These are phyloP conservation scores for Naegleria fowleri DNA, from an alignment of 208 protist genomes.

Conservation along the genomic window DNA sequence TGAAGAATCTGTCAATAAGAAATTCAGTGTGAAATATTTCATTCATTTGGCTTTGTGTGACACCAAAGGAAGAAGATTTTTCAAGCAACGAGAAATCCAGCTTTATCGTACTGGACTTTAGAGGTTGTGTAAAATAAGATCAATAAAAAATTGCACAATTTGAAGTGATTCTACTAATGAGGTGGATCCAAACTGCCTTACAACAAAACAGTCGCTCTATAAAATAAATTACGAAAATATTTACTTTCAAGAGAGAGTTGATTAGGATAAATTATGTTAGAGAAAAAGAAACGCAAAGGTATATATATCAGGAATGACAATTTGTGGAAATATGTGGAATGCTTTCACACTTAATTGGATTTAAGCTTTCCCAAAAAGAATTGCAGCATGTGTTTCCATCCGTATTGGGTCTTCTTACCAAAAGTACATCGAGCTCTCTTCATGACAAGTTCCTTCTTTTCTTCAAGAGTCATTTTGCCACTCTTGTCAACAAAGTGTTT, in stretches of 20 bases:
- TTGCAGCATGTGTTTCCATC: neutral
- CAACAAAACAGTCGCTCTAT: too few relatives aligned
- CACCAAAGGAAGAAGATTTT: constrained; percentile 8
- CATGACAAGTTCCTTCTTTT: constrained; percentile 32
- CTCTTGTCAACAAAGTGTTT: constrained; percentile 30
- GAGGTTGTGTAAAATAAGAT: neutral
- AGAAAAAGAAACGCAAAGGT: too few relatives aligned
- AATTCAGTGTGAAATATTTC: constrained; percentile 37
- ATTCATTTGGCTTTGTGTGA: constrained; percentile 27
- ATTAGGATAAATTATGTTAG: too few relatives aligned
- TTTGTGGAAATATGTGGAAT: too few relatives aligned
- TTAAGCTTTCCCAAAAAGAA: neutral
- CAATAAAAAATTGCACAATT: too few relatives aligned
- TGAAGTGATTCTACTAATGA: too few relatives aligned
- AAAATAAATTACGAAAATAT: too few relatives aligned
- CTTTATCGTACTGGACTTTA: neutral
- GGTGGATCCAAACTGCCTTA: too few relatives aligned
- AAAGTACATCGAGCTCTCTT: constrained; percentile 16
- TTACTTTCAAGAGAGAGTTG: too few relatives aligned
- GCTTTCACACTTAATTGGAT: too few relatives aligned
- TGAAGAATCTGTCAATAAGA: constrained; percentile 29
- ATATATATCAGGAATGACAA: too few relatives aligned
- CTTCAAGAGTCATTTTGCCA: constrained; percentile 28
- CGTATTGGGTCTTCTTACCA: neutral
- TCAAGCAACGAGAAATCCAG: constrained; percentile 23